Percentiles rank a stretch among this genome's conserved stretches.
These are phyloP conservation scores for Kwoniella dendrophila DNA, from an alignment of 768 basidiomycete genomes.

Conservation along the genomic window DNA sequence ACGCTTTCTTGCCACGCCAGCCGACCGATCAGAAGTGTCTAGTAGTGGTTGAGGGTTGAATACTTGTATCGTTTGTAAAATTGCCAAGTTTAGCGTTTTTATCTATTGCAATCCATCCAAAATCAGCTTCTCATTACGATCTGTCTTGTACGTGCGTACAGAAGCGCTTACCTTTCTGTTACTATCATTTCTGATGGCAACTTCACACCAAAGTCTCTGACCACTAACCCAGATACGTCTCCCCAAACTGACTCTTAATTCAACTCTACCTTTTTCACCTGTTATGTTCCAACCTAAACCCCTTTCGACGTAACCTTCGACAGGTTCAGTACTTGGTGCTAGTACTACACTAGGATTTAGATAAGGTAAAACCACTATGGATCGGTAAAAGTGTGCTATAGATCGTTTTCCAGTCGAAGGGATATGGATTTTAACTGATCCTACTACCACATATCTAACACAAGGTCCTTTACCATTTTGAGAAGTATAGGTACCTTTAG, in stretches of 20 bases:
- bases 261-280: conserved; percentile 68
- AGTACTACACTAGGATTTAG: conserved; percentile 67
- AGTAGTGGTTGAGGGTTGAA: conserved; percentile 64
- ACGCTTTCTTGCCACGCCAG: conserved; percentile 16
- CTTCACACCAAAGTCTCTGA: conserved; percentile 69
- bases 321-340: conserved; percentile 64
- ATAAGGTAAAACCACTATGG: conserved; percentile 77
- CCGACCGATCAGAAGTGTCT: conserved; percentile 43
- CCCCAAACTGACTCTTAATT: conserved; percentile 68
- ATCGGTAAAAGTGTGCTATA: conserved; percentile 86
- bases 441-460: conserved; percentile 78
- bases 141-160: not conserved
- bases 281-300: conserved; percentile 61
- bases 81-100: conserved; percentile 66
- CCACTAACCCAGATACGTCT: conserved; percentile 81
- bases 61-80: conserved; percentile 68
- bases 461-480: conserved; percentile 63
- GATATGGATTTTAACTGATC: conserved; percentile 76
- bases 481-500: conserved; percentile 63
- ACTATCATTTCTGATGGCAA: conserved; percentile 70
- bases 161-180: conserved; percentile 60
- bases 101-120: conserved; percentile 54
- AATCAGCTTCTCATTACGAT: not conserved
- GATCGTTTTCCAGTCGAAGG: conserved; percentile 65
- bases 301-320: conserved; percentile 65